Evolutionary conservation across 2,329 filamentous ascomycete genomes (phyloP), one percentile per base, ranked within the genome.

Genomic region (Ceratocystis papillata): DNA sequence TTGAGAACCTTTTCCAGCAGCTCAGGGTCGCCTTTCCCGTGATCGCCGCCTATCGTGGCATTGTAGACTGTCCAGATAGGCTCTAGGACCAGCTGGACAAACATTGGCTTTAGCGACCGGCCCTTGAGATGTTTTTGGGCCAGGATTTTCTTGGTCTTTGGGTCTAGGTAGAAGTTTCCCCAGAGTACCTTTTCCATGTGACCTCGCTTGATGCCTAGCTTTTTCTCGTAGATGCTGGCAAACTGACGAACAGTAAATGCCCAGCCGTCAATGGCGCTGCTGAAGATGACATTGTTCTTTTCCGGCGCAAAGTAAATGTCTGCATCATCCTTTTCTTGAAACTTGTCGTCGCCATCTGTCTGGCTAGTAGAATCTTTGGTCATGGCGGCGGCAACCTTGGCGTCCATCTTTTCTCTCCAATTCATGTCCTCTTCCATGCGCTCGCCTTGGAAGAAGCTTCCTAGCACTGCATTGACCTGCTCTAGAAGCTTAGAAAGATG

Each of bases 241-340:
- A 99, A 99, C 72, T 99, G 94, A 63, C 91, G 85, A 62, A 96
- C 87, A 0, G 94, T 99, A 72, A 99, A 99, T 2, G 94, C 94
- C 94, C 94, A 99, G n/a, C 94, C 94, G 73, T 99, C 94, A 66
- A 96, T 88, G 68, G 94, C 94, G 74, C 93, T 97, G 78, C 90
- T 91, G 75, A 99, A 99, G 69, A 99, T 97, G 75, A 99, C 94
- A 73, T 99, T 99, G 75, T 96, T 96, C 76, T 93, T 96, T 73
- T 99, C 94, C 0, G 94, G 94, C 0, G 94, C 90, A 76, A 99
- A 99, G 75, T 99, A 99, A 30, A 99, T 86, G 74, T 96, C 92
- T 74, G 97, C 92, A 72, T 99, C 94, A 72, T 96, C 92, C 71
- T 86, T 86, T 74, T 97, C 94, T 74, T 96, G 87, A 71, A 90